Evolutionary conservation across 164 flowering plant genomes (phyloP).

Genomic region (Protea cynaroides): DNA sequence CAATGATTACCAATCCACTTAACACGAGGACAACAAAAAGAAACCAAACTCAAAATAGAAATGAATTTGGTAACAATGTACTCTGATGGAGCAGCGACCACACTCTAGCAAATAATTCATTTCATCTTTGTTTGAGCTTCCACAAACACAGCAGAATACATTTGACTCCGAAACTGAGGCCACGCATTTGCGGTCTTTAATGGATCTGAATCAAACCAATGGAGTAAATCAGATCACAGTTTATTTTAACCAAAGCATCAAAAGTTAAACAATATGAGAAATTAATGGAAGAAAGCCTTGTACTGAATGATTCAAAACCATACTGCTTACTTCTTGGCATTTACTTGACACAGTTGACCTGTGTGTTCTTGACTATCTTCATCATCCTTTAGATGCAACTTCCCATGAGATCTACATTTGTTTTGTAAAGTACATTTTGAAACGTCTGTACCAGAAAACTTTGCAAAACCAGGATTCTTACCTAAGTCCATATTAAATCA

Average conservation of each 20-base stretch:
- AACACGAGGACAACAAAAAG: neutral
- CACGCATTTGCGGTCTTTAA: constrained; percentile 14
- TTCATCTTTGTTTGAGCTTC: constrained; percentile 44
- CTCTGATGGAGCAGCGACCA: constrained; percentile 41
- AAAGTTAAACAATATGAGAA: neutral
- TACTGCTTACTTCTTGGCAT: constrained; percentile 26
- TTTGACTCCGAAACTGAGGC: constrained; percentile 22
- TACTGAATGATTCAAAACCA: neutral
- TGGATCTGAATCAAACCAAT: constrained; percentile 22
- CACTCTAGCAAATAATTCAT: constrained; percentile 43
- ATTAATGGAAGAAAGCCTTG: neutral
- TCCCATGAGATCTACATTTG: constrained; percentile 8
- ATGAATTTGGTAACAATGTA: constrained; percentile 15
- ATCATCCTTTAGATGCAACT: constrained; percentile 10
- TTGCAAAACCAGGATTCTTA: constrained; percentile 14
- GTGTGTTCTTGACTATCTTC: constrained; percentile 9
- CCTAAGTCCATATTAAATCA: constrained; percentile 14
- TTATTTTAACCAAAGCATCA: neutral
- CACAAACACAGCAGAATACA: constrained; percentile 57
- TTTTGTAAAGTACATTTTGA: constrained; percentile 13
- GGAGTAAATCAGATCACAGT: neutral
- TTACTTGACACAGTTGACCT: constrained; percentile 6
- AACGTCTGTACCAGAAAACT: constrained; percentile 11
- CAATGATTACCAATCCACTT: constrained; percentile 2
- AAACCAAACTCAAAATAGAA: constrained; percentile 3